Evolutionary conservation across 192 early-diverging fungal species (phyloP).

Genomic region (Gryganskiella cystojenkinii): DNA sequence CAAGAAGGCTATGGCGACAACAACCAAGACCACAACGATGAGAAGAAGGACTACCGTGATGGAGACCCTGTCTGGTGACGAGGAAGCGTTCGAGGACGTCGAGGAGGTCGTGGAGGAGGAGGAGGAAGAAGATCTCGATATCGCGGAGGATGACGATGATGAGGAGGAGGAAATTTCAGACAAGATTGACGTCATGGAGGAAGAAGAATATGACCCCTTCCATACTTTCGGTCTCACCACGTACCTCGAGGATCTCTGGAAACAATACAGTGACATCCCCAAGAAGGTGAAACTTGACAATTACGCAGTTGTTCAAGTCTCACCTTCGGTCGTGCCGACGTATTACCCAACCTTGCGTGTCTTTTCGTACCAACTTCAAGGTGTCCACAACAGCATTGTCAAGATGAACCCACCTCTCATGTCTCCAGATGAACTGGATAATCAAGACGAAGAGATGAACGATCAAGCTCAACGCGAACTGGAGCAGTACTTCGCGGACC

Average conservation of each 20-base stretch:
- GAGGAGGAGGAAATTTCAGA: background rate
- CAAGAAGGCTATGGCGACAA: background rate
- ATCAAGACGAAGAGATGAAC: background rate
- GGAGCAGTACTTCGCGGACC: conserved; percentile 2
- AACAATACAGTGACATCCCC: conserved; percentile 43
- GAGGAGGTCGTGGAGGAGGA: conserved; percentile 15
- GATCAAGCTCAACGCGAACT: conserved; percentile 12
- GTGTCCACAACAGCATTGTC: background rate
- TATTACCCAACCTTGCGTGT: conserved; percentile 64
- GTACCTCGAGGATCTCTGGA: conserved; percentile 34
- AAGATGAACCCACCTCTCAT: background rate
- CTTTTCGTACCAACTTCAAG: conserved; percentile 55
- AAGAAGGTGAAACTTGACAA: conserved; percentile 1
- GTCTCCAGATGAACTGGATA: background rate
- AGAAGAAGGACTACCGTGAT: background rate
- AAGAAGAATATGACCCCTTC: conserved; percentile 13
- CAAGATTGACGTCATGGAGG: conserved; percentile 11
- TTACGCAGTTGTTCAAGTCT: conserved; percentile 54
- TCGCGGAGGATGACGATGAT: conserved; percentile 49
- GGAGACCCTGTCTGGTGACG: too few species aligned
- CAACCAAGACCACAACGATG: background rate
- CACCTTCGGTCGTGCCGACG: conserved; percentile 68
- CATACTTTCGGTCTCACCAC: conserved; percentile 3
- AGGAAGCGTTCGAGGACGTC: conserved; percentile 31
- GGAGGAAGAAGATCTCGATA: too few species aligned